Base-by-base conservation (phyloP, 1,284 basidiomycete species). In the Phylloporus sp. region DNA sequence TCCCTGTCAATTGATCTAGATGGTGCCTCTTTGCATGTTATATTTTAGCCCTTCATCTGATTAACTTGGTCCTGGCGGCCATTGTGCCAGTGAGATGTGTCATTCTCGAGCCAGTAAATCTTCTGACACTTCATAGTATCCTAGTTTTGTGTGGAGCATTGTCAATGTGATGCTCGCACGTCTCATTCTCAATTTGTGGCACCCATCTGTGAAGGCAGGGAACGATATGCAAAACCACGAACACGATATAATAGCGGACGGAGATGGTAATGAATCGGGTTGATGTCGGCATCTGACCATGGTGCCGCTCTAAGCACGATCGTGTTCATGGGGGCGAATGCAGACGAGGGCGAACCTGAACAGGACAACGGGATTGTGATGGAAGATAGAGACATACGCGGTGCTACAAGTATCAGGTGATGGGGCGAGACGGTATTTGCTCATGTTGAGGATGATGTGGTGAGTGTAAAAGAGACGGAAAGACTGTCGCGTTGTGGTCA, bases 91-190 rank as follows among this genome's bases (percentile, higher is more conserved):
- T 56, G 23, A 56, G 47, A 77, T 45, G 0, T 79, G 35, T 73
- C 75, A 1, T 35, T 73, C 35, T 68, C 7, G 75, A 75, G 19
- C 80, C 79, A 35, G 80, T 82, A 67, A 73, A 80, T 59, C 39
- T 23, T 23, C 25, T 41, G 15, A 59, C 25, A 6, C 43, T 10
- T 15, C n/a, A 12, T n/a, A 37, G 14, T 39, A 35, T 14, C 12
- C 20, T 64, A 85, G 84, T 66, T 81, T 84, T 70, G 68, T 83
- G 12, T 85, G 82, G 82, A 79, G 80, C 62, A 60, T 78, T 10
- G 77, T 75, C 47, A 83, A 81, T 37, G 72, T 82, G 4, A 81
- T 81, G 20, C 73, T 82, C 23, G 75, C 81, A 5, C 78, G 78
- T 15, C 78, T 85, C 53, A 75, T 85, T 32, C 64, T 85, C 56